Conservation (phyloP, 768 basidiomycete species). For the Harrya chromipes region DNA sequence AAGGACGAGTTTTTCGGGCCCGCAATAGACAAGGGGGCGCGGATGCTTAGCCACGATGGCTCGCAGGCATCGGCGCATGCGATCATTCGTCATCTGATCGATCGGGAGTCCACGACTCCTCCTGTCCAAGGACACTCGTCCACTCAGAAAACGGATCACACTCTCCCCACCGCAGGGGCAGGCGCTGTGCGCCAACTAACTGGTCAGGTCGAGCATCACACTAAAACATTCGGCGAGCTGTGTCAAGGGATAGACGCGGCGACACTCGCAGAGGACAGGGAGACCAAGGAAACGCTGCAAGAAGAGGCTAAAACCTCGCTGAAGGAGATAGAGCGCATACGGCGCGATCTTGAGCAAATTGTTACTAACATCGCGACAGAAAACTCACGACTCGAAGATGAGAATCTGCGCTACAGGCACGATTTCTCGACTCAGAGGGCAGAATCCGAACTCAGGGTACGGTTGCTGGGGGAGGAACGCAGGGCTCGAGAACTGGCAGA, state of each 20-base stretch:
- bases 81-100: slow-evolving; percentile 43
- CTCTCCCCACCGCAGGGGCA: slow-evolving; percentile 42
- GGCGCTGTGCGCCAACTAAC: slow-evolving; percentile 45
- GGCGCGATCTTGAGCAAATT: slow-evolving; percentile 39
- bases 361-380: slow-evolving; percentile 35
- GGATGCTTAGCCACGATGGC: slow-evolving; percentile 39
- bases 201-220: slow-evolving; percentile 40
- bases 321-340: slow-evolving; percentile 39
- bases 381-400: slow-evolving; percentile 26
- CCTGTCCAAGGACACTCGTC: slow-evolving; percentile 46
- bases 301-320: slow-evolving; percentile 38
- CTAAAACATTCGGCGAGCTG: slow-evolving; percentile 40
- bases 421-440: slow-evolving; percentile 10
- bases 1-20: slow-evolving; percentile 43
- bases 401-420: slow-evolving; percentile 16
- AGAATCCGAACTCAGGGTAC: slow-evolving; percentile 10
- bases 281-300: slow-evolving; percentile 37
- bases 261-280: slow-evolving; percentile 38
- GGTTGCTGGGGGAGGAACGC: slow-evolving; percentile 22
- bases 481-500: slow-evolving; percentile 18
- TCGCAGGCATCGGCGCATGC: slow-evolving; percentile 40
- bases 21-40: slow-evolving; percentile 45
- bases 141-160: slow-evolving; percentile 37
- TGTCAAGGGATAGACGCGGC: slow-evolving; percentile 42
- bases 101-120: slow-evolving; percentile 35